Base-by-base conservation (phyloP, 192 early-diverging fungal genomes). In the Entomortierella beljakovae region DNA sequence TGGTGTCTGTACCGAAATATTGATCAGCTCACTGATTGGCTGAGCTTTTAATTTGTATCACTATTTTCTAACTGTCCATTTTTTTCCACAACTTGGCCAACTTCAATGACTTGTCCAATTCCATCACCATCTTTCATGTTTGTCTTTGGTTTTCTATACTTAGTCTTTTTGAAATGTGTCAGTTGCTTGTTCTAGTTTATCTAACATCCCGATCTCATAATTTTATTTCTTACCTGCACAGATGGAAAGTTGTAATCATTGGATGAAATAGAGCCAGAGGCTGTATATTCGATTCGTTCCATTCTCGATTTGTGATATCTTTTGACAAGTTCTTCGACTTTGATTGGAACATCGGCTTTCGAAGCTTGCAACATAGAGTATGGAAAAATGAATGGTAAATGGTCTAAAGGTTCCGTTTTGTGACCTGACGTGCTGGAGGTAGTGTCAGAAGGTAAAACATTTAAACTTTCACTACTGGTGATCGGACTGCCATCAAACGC, bases 321-420 rank as follows among this genome's bases (percentile, higher is more conserved):
- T 29, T 54, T 25, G 13, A 43, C 32, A 3, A 64, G 22, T n/a
- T 62, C 38, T 25, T 71, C 70, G 18, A 62, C 48, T 9, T 29
- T 16, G 7, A 35, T 1, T 16, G 54, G 32, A 10, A 64, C 53
- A 22, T 62, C 42, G 16, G 33, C 20, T 15, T n/a, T 29, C 1
- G 70, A 63, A 11, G 70, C 50, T 28, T 71, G 70, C 1, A 71
- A 54, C 61, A 71, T 63, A 0, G 70, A 71, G 3, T 57, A 28
- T 8, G 60, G 42, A 13, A 71, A 71, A 1, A 62, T 54, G 29
- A 37, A 66, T 22, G 64, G 64, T 23, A 66, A 20, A 29, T 53
- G 25, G 8, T 9, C 7, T 2, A n/a, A 9, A 53, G 25, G 15
- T 9, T 29, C 25, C 13, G 3, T 38, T 35, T 33, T 18, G 61